Evolutionary conservation across 345 rosid genomes (phyloP).

Genomic region (Trapa bicornis): DNA sequence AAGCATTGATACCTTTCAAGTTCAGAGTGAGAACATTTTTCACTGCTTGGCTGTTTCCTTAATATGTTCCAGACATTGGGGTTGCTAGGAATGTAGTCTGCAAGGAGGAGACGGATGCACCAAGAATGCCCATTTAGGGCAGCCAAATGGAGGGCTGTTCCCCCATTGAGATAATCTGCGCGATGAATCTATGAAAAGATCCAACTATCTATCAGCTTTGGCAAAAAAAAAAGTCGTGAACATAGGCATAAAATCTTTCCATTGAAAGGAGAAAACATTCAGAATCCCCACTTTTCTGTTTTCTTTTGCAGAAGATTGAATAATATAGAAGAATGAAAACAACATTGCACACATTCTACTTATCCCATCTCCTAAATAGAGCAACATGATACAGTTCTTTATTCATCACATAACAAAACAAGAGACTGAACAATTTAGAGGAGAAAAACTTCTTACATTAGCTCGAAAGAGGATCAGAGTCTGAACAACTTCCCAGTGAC

Average conservation of each 20-base stretch:
- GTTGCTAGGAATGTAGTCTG: slow-evolving; percentile 70
- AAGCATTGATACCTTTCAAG: slow-evolving; percentile 45
- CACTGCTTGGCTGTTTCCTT: slow-evolving; percentile 19
- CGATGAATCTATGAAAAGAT: slow-evolving; percentile 50
- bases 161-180: slow-evolving; percentile 88
- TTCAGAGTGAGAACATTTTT: slow-evolving; percentile 27
- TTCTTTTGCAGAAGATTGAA: not conserved
- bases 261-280: not conserved
- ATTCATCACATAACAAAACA: not conserved
- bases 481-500: slow-evolving; percentile 97
- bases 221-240: not conserved
- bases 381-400: not conserved
- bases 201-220: not conserved
- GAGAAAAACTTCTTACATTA: slow-evolving; percentile 39
- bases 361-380: not conserved
- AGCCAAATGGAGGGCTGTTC: slow-evolving; percentile 89
- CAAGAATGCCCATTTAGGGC: slow-evolving; percentile 83
- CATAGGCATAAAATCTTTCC: slow-evolving; percentile 12
- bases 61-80: slow-evolving; percentile 41
- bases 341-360: not conserved
- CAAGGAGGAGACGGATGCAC: slow-evolving; percentile 80
- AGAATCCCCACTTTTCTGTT: not conserved
- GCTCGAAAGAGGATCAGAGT: slow-evolving; percentile 78
- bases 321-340: not conserved
- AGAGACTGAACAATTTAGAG: not conserved